Base-by-base conservation (phyloP, 495 filamentous ascomycete genomes). In the Aspergillus heteromorphus region DNA sequence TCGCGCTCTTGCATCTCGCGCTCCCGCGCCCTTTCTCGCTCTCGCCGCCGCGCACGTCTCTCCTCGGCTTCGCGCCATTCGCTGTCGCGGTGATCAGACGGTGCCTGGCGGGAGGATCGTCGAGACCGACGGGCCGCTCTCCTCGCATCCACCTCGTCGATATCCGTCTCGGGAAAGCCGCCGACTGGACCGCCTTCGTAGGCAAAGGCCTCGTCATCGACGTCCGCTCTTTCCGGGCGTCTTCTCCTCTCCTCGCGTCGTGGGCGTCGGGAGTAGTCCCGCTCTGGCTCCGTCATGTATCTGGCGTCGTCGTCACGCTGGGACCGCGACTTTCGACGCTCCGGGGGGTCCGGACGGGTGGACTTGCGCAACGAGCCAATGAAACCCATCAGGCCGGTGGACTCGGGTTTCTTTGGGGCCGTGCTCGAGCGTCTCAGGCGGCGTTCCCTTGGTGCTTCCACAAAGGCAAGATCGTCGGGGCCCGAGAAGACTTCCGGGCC, bases 401-500 rank as follows among this genome's bases (percentile, higher is more conserved):
- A 55, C 52, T 78, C 74, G 40, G 70, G 73, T 40, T 74, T 78
- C 54, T 73, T 80, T 3, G 74, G 65, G 13, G 59, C 65, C n/a
- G 76, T 72, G 36, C 59, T 70, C 5, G 74, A 63, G 19, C 74
- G 76, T 42, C 76, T 77, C 17, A 70, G 48, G 7, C 76, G 71
- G 21, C 73, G 69, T 85, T 96, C 57, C 85, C 74, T 31, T 71
- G 81, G 67, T 76, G 79, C 68, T 82, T 86, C 95, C 78, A 95
- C 62, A 87, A 77, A 63, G 78, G 90, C 62, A 85, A 80, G 30
- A 83, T 86, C 82, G 86, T 90, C 78, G 7, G 75, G 71, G 2
- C 76, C 74, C 29, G 71, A 73, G 16, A 67, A 42, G 7, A 77
- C 62, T 21, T 75, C 69, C 47, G 73, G 67, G 14, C 53, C 66